Percentiles rank a stretch among this genome's conserved stretches.
Evolutionary conservation across 1,139 yeast species (phyloP).

Genomic region (Hemisphaericaspora xylanilytica): DNA sequence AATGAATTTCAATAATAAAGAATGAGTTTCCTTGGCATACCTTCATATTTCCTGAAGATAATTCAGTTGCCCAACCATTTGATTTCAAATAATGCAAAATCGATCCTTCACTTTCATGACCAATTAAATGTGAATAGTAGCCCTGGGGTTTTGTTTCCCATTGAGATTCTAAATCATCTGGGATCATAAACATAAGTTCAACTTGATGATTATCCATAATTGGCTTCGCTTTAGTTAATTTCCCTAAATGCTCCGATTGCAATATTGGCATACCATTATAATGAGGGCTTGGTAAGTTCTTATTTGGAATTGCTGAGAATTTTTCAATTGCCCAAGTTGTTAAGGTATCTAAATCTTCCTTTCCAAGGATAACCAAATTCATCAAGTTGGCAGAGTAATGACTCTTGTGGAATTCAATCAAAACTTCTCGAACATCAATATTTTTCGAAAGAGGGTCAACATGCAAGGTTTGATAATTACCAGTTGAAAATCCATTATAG

Average conservation of each 20-base stretch:
- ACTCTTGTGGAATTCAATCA: constrained; percentile 59
- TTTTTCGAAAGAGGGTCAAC: constrained; percentile 50
- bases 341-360: constrained; percentile 71
- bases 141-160: constrained; percentile 71
- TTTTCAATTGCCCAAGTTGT: constrained; percentile 67
- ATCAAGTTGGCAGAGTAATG: constrained; percentile 74
- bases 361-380: constrained; percentile 83
- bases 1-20: constrained; percentile 66
- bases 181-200: constrained; percentile 68
- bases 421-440: constrained; percentile 61
- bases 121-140: constrained; percentile 76
- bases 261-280: constrained; percentile 37
- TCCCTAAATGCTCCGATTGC: constrained; percentile 47
- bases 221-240: constrained; percentile 68
- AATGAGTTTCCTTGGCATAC: constrained; percentile 69
- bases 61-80: constrained; percentile 72
- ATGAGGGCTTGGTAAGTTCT: constrained; percentile 48
- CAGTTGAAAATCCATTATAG: constrained; percentile 72
- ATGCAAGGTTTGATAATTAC: constrained; percentile 61
- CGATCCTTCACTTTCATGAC: constrained; percentile 90
- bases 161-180: constrained; percentile 60
- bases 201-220: constrained; percentile 74
- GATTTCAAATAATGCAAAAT: constrained; percentile 65
- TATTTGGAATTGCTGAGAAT: constrained; percentile 64
- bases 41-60: constrained; percentile 71